A percentile compares a stretch with the other conserved stretches of the same genome.
phyloP scores from a whole-genome alignment of 1,139 yeast species.

The Pneumocystis jirovecii region DNA sequence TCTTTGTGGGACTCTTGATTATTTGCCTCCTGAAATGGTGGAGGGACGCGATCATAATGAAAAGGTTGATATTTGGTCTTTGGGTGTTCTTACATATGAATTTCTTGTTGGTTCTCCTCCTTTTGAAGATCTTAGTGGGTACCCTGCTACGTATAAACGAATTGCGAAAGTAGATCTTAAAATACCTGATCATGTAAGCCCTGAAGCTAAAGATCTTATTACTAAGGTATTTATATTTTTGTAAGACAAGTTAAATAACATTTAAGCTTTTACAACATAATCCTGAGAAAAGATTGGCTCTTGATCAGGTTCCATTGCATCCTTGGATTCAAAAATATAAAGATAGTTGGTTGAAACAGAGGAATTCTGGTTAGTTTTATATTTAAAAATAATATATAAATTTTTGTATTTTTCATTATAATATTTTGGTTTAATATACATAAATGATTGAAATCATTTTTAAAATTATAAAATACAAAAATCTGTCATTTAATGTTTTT shows the following conservation, averaged over 20 bases:
- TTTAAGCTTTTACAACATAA: constrained; percentile 41
- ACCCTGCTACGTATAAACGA: constrained; percentile 59
- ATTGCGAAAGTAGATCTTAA: constrained; percentile 62
- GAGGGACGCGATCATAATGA: constrained; percentile 67
- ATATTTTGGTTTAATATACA: not conserved
- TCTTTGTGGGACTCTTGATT: constrained; percentile 89
- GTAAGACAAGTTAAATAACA: constrained; percentile 2
- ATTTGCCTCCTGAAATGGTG: constrained; percentile 90
- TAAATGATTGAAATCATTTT: not conserved
- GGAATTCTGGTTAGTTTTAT: not conserved
- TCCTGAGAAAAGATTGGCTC: constrained; percentile 49
- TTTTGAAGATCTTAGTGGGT: constrained; percentile 58
- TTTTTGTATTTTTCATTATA: not conserved
- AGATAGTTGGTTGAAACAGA: not conserved
- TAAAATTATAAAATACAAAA: not conserved
- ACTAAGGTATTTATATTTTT: constrained; percentile 20
- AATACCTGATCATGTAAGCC: constrained; percentile 54
- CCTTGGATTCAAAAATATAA: constrained; percentile 69
- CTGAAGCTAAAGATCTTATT: constrained; percentile 69
- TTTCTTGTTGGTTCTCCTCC: constrained; percentile 79
- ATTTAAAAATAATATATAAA: not conserved
- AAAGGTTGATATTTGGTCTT: constrained; percentile 80
- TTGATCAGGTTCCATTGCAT: constrained; percentile 51
- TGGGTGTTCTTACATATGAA: constrained; percentile 78
- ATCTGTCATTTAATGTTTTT: not conserved